Evolutionary conservation across 495 filamentous ascomycete genomes (phyloP), one percentile per base, ranked within the genome.

Genomic region (Talaromyces liani): DNA sequence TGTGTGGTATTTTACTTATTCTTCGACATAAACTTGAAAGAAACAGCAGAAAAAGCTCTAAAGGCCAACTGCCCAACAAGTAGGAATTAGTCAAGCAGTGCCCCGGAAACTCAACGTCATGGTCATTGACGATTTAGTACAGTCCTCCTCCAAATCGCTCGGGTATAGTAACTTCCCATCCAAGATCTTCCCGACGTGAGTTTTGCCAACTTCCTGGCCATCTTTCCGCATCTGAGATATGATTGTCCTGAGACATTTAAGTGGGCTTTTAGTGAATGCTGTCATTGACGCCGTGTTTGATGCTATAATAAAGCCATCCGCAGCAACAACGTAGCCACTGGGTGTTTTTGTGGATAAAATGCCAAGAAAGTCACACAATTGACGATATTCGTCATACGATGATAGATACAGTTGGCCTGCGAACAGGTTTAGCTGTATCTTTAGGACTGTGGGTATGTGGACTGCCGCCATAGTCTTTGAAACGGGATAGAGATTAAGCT

Each of bases 321-420:
- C 57, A 12, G 73, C 67, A 25, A 78, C 75, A 57, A 80, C 70
- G 34, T 81, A 79, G 34, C 79, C 80, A 29, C 79, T 75, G 0
- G 70, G 71, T 12, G 73, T 70, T 64, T 75, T 67, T 18, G 65
- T 55, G 0, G 73, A 70, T 9, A 66, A 65, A 41, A 69, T 63
- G 9, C 41, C 39, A 31, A 61, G 63, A 36, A 55, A 66, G 0
- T 58, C 4, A 27, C 24, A 33, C 4, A 58, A 9, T 31, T 58
- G 20, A 83, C 67, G 3, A 67, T 89, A 92, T 54, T 88, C 79
- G 2, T 70, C 58, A 59, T 78, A 84, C 1, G 75, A 77, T 12
- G 58, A 60, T 8, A 91, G 70, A 69, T 88, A 91, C 1, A 91
- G 76, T 63, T 87, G 83, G 8, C 88, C 87, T 1, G 87, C 78